Evolutionary conservation across 2,329 filamentous ascomycete species (phyloP), one percentile per base, ranked within the genome.

Genomic region (Ophioceras dolichostomum): DNA sequence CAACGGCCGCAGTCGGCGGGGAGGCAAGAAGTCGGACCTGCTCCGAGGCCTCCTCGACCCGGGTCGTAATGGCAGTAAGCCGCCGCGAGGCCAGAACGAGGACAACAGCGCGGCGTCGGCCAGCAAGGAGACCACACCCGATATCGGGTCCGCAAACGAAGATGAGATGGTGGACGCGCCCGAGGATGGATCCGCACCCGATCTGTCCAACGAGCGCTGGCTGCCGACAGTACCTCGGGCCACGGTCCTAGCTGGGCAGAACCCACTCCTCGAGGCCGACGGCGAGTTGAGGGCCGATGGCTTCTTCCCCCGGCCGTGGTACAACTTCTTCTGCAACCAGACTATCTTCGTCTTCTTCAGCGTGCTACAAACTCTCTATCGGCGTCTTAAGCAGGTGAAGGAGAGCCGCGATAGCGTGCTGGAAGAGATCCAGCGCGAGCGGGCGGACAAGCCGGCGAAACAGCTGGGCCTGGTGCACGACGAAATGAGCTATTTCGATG

Each of bases 331-430:
- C 63, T 81, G 80, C 55, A 96, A 95, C 56, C 75, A 86, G 49
- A 85, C 82, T 4, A 80, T 98, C 41, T 94, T 87, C 54, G 88
- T 91, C 59, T 96, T 98, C 68, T 83, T 98, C 64, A 84, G 82
- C 47, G 79, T 94, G 43, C 91, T 98, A 56, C 78, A 94, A 53
- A 83, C 82, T n/a, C 66, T 98, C 5, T 96, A 94, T 60, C 76
- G 79, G 50, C 79, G 91, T 29, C 69, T 98, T 12, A 68, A 81
- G 44, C 82, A 83, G 42, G 76, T 96, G 57, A 96, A 96, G 63
- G 69, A 79, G 41, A 80, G 80, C 51, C 82, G 83, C 49, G 68
- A 73, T 3, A 73, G 79, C 32, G 88, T 93, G 9, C 68, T 74
- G 34, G 73, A 78, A 47, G 79, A 85, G 49, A 79, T 95, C 28